Conservation (phyloP, 768 basidiomycete genomes). For the Collybiopsis luxurians region DNA sequence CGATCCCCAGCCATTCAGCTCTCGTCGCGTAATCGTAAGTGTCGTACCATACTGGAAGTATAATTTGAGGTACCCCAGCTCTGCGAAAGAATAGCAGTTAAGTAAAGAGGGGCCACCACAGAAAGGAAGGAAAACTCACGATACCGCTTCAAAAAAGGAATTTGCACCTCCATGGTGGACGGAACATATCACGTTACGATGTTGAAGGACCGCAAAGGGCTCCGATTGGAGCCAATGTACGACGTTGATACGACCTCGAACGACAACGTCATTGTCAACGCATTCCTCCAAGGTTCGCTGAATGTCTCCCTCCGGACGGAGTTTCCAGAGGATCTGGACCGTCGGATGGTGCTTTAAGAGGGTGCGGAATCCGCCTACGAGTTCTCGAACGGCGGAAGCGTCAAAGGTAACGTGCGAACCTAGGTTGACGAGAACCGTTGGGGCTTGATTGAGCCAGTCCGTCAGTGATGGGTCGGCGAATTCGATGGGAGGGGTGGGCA, state of each 20-base stretch:
- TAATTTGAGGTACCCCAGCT: slow-evolving; percentile 19
- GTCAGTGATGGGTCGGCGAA: slow-evolving; percentile 1
- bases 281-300: background rate
- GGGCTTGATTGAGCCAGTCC: slow-evolving; percentile 4
- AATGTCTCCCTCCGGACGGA: background rate
- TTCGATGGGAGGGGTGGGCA: background rate
- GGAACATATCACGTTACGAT: slow-evolving; percentile 6
- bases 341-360: background rate
- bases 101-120: background rate
- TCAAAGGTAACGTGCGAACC: slow-evolving; percentile 6
- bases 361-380: slow-evolving; percentile 4
- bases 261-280: background rate
- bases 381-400: background rate
- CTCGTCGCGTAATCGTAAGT: slow-evolving; percentile 20
- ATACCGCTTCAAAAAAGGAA: slow-evolving; percentile 9
- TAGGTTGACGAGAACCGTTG: slow-evolving; percentile 6
- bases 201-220: slow-evolving; percentile 3
- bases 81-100: background rate
- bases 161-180: slow-evolving; percentile 12
- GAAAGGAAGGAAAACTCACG: slow-evolving; percentile 3
- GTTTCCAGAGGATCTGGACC: slow-evolving; percentile 10
- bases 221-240: slow-evolving; percentile 5
- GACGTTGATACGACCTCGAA: background rate
- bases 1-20: slow-evolving; percentile 19
- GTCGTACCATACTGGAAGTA: slow-evolving; percentile 21